Evolutionary conservation across 257 asterid genomes (phyloP).

Genomic region (Fraxinus americana): DNA sequence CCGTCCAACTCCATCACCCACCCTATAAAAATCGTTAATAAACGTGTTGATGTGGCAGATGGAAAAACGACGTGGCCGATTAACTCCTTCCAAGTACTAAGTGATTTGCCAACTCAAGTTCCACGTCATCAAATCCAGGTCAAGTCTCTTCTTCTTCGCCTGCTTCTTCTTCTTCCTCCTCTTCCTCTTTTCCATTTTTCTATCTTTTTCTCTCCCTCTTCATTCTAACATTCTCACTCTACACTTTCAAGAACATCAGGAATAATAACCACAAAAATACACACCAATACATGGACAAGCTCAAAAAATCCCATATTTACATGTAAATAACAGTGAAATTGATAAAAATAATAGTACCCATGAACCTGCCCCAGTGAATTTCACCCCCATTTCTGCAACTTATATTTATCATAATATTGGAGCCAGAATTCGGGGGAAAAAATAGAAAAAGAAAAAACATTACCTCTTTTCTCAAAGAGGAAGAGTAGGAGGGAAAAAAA

Average conservation of each 20-base stretch:
- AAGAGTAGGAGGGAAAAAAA: neutral
- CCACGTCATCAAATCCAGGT: too few relatives aligned
- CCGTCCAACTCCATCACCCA: too few relatives aligned
- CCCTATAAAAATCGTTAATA: too few relatives aligned
- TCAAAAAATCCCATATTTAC: constrained; percentile 38
- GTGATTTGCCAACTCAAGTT: too few relatives aligned
- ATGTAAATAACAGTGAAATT: constrained; percentile 26
- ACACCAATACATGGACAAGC: constrained; percentile 14
- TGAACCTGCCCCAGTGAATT: constrained; percentile 41
- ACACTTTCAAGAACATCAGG: constrained; percentile 31
- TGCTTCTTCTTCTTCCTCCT: neutral
- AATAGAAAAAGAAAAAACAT: too few relatives aligned
- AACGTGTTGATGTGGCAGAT: too few relatives aligned
- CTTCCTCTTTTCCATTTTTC: constrained; percentile 30
- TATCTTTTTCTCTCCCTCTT: constrained; percentile 39
- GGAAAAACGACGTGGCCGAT: too few relatives aligned
- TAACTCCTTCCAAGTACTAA: too few relatives aligned
- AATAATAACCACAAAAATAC: constrained; percentile 12
- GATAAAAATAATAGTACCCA: constrained; percentile 9
- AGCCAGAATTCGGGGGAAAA: neutral
- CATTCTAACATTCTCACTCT: constrained; percentile 47
- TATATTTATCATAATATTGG: constrained; percentile 8
- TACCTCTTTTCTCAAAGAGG: neutral
- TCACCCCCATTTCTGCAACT: neutral
- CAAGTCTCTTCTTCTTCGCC: too few relatives aligned